Percentiles rank a stretch among this genome's conserved stretches.
phyloP scores from a whole-genome alignment of 805 yeast species.

The Lachancea nothofagi region DNA sequence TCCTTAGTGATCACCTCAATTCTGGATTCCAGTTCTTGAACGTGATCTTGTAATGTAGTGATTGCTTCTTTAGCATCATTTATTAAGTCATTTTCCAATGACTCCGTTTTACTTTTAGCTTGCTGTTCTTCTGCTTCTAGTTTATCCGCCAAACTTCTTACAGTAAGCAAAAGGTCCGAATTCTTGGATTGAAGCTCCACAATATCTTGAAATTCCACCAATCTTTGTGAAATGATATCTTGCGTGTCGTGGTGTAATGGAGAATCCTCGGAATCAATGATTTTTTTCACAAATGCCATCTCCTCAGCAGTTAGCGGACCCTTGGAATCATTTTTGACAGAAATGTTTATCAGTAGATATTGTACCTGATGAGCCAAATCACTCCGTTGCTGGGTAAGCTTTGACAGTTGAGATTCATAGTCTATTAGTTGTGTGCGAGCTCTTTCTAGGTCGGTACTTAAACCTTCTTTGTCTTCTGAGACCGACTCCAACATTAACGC shows the following conservation, averaged over 20 bases:
- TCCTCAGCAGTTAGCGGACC: slow-evolving; percentile 63
- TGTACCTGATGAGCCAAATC: slow-evolving; percentile 86
- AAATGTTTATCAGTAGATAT: slow-evolving; percentile 59
- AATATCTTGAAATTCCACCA: slow-evolving; percentile 63
- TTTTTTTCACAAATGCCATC: slow-evolving; percentile 52
- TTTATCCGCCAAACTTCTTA: slow-evolving; percentile 65
- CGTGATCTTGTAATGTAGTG: slow-evolving; percentile 52
- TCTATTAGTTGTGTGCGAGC: slow-evolving; percentile 23
- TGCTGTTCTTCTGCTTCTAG: slow-evolving; percentile 59
- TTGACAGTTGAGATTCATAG: slow-evolving; percentile 34
- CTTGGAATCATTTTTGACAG: slow-evolving; percentile 50
- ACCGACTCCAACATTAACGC: slow-evolving; percentile 50
- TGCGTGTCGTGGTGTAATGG: slow-evolving; percentile 60
- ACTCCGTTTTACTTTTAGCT: slow-evolving; percentile 13
- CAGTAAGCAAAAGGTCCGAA: slow-evolving; percentile 59
- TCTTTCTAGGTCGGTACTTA: slow-evolving; percentile 25
- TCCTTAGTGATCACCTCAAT: slow-evolving; percentile 54
- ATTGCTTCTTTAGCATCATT: slow-evolving; percentile 69
- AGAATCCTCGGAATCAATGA: slow-evolving; percentile 35
- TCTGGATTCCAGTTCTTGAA: slow-evolving; percentile 46
- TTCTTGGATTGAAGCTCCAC: slow-evolving; percentile 70
- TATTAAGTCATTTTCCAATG: slow-evolving; percentile 41
- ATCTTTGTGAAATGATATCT: slow-evolving; percentile 59
- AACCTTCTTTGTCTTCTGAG: slow-evolving; percentile 43
- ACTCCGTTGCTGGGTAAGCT: slow-evolving; percentile 50